phyloP scores from a whole-genome alignment of 1,139 yeast genomes.

The Zygosaccharomyces sapae region DNA sequence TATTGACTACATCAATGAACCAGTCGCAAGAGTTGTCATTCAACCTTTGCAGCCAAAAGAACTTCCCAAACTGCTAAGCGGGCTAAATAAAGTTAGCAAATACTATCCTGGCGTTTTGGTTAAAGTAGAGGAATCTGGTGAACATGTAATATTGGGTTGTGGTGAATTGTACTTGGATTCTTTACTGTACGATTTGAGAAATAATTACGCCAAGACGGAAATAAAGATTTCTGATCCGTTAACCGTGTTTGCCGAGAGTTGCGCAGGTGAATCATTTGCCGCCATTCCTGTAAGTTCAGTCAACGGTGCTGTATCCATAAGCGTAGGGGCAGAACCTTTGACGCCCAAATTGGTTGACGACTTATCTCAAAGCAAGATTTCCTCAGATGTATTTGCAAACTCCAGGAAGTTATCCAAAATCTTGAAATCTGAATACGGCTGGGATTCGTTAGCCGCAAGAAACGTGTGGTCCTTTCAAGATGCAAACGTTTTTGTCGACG shows the following conservation, averaged over 20 bases:
- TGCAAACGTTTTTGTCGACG: conserved; percentile 67
- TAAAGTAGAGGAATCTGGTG: conserved; percentile 85
- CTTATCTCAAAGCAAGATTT: conserved; percentile 50
- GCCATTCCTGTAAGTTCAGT: conserved; percentile 58
- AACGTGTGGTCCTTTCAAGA: conserved; percentile 70
- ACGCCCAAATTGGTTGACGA: conserved; percentile 53
- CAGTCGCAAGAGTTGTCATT: conserved; percentile 76
- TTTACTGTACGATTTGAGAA: conserved; percentile 69
- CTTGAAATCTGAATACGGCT: conserved; percentile 56
- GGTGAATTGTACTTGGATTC: conserved; percentile 92
- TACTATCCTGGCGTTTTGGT: conserved; percentile 63
- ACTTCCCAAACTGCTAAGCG: conserved; percentile 66
- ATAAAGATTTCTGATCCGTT: conserved; percentile 84
- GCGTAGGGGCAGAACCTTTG: conserved; percentile 77
- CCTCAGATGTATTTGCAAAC: conserved; percentile 37
- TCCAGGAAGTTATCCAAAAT: conserved; percentile 47
- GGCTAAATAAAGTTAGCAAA: conserved; percentile 57
- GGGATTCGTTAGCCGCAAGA: conserved; percentile 84
- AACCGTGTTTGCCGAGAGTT: conserved; percentile 76
- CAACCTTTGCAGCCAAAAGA: conserved; percentile 81
- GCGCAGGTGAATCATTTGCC: conserved; percentile 61
- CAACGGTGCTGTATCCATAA: conserved; percentile 53
- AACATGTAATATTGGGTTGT: conserved; percentile 70
- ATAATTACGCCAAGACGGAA: conserved; percentile 55
- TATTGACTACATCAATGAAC: conserved; percentile 45